These are phyloP conservation scores for Parachlorella kessleri DNA, from an alignment of 139 green algal species.

Conservation along the genomic window DNA sequence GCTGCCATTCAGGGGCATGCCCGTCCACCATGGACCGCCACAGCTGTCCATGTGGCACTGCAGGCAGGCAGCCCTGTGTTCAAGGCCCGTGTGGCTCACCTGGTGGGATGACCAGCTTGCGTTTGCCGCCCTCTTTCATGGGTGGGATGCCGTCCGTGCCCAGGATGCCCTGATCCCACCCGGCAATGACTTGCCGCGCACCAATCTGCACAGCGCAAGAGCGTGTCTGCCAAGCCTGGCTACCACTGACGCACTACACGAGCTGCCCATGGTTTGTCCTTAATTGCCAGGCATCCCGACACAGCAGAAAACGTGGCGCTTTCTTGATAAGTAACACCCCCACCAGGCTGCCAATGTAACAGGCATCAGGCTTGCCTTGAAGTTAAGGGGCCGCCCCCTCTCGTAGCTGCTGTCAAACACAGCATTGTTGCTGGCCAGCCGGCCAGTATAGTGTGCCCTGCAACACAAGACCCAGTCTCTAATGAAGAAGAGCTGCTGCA, in stretches of 20 bases:
- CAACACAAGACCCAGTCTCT: no score
- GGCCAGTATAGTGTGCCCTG: slow-evolving; percentile 80
- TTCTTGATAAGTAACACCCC: no score
- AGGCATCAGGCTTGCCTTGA: slow-evolving; percentile 69
- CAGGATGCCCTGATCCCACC: slow-evolving; percentile 87
- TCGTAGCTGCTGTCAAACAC: slow-evolving; percentile 89
- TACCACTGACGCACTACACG: no score
- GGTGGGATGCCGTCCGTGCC: slow-evolving; percentile 75
- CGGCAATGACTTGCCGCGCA: slow-evolving; percentile 70
- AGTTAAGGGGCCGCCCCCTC: slow-evolving; percentile 73
- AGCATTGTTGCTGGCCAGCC: slow-evolving; percentile 62
- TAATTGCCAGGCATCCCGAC: neutral
- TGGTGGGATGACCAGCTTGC: slow-evolving; percentile 63
- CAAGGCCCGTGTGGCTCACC: no score
- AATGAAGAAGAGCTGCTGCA: slow-evolving; percentile 21
- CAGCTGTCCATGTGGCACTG: no score
- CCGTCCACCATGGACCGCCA: no score
- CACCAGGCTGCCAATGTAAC: no score
- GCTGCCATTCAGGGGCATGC: no score
- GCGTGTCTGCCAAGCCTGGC: neutral
- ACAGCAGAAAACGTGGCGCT: no score
- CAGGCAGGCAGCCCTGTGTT: no score
- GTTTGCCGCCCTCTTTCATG: slow-evolving; percentile 88
- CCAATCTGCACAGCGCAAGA: slow-evolving; percentile 51
- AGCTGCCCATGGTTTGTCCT: no score